These are phyloP conservation scores for Cyclotella choctawhatcheeana DNA, from an alignment of 108 stramenopile genomes.

Conservation along the genomic window DNA sequence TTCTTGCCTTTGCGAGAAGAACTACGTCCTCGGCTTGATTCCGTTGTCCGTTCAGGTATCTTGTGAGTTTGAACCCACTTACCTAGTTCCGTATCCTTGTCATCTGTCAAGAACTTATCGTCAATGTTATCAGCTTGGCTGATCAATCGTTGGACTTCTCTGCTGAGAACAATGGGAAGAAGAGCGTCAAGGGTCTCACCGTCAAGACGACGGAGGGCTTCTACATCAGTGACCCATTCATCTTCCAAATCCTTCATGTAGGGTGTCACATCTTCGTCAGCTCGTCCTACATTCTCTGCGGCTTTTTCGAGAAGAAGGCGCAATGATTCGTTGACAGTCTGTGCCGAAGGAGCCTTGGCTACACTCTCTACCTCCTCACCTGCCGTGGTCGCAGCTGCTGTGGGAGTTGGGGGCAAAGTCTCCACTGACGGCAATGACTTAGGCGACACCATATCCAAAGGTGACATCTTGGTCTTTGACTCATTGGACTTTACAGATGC, in stretches of 20 bases:
- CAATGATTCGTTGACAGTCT: slow-evolving; percentile 25
- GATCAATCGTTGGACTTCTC: slow-evolving; percentile 48
- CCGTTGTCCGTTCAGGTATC: not conserved
- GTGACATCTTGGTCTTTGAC: not conserved
- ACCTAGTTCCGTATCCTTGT: slow-evolving; percentile 7
- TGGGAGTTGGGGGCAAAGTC: not conserved
- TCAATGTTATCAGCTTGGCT: slow-evolving; percentile 44
- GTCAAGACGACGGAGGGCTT: slow-evolving; percentile 47
- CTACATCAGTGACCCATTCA: slow-evolving; percentile 58
- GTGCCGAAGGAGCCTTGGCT: not conserved
- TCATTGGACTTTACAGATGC: slow-evolving; percentile 12
- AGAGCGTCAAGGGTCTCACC: slow-evolving; percentile 38
- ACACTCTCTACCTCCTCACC: not conserved
- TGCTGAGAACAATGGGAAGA: slow-evolving; percentile 47
- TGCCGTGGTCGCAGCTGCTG: not conserved
- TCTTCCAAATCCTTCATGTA: slow-evolving; percentile 40
- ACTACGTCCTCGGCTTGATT: slow-evolving; percentile 9
- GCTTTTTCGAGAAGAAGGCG: slow-evolving; percentile 47
- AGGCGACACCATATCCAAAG: not conserved
- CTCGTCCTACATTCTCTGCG: slow-evolving; percentile 47
- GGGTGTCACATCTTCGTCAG: slow-evolving; percentile 42
- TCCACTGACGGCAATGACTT: not conserved
- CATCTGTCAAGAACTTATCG: slow-evolving; percentile 38
- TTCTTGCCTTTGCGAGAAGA: slow-evolving; percentile 23
- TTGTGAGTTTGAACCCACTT: slow-evolving; percentile 14